phyloP scores from a whole-genome alignment of 1,284 basidiomycete species.

The Rhodotorula sp. region DNA sequence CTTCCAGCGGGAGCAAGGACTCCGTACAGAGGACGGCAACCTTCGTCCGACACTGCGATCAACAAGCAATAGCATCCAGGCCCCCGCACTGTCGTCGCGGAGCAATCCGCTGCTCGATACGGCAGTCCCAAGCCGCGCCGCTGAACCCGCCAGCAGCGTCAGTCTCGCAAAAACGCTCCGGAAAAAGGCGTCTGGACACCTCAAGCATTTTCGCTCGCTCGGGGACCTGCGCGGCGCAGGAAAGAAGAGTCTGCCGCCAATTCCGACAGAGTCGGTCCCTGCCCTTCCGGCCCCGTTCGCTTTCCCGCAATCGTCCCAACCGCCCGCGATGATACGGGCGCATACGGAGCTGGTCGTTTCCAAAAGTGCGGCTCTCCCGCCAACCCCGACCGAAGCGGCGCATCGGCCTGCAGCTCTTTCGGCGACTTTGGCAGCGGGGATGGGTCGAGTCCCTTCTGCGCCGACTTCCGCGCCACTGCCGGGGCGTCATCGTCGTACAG shows the following conservation, averaged over 20 bases:
- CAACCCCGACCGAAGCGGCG: neutral
- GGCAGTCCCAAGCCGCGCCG: neutral
- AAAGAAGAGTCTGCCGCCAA: neutral
- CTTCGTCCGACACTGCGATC: no score
- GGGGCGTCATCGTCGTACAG: constrained; percentile 4
- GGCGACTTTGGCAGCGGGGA: neutral
- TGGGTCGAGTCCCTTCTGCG: neutral
- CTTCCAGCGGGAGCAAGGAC: no score
- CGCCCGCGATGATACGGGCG: constrained; percentile 27
- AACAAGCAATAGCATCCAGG: no score
- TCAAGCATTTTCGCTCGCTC: constrained; percentile 41
- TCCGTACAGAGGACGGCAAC: no score
- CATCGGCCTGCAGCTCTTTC: constrained; percentile 2
- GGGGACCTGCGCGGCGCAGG: constrained; percentile 35
- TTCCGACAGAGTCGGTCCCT: constrained; percentile 9
- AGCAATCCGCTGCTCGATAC: no score
- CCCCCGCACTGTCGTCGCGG: no score
- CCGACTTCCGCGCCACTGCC: neutral
- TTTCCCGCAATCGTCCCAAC: neutral
- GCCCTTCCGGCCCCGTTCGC: constrained; percentile 4
- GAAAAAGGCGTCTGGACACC: constrained; percentile 22
- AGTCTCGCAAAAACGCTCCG: constrained; percentile 5
- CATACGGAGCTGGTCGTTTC: constrained; percentile 26
- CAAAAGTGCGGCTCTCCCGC: neutral
- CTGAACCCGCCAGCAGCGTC: neutral